Evolutionary conservation across 1,139 yeast genomes (phyloP), one percentile per base, ranked within the genome.

Genomic region (Kazachstania sp.): DNA sequence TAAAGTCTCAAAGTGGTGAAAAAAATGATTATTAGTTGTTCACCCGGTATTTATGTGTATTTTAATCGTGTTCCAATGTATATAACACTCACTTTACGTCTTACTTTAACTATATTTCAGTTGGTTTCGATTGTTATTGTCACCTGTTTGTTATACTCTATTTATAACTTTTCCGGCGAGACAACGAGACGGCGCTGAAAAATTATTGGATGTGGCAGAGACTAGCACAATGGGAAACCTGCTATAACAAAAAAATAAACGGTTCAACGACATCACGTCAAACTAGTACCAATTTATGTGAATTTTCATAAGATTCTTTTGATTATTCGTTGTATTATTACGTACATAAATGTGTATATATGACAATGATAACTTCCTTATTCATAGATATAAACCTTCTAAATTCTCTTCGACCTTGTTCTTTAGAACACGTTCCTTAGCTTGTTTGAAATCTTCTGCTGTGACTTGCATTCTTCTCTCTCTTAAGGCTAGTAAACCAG

Each of bases 401-500:
- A 92, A 79, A 61, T 88, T 90, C 71, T 92, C 97, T 68, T 92
- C 98, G 48, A 90, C 90, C 77, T 94, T 94, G 65, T 92, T 94
- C 78, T 92, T 94, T 79, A 94, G 77, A 46, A 94, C 97, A 60
- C 97, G 81, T 68, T 94, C 98, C 71, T 92, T 86, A 13, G 97
- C 99, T 58, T 83, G 81, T 64, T 85, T 82, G 74, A 94, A 94
- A 67, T 94, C 98, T 53, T 86, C 90, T 29, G 94, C 95, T 44
- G 90, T 86, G 39, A 94, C 98, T 72, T 87, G 94, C 97, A 92
- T 92, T 72, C 98, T 82, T 69, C 98, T 83, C 69, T 94, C 98
- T 70, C 98, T 80, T 64, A 94, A 75, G 5, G 98, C 98, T 60
- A 92, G 75, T 63, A 94, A 74, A 49, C 98, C 99, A 1, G 97